Percentiles rank a stretch among this genome's conserved stretches.
These are phyloP conservation scores for Amanita molliuscula DNA, from an alignment of 768 basidiomycete genomes.

Conservation along the genomic window DNA sequence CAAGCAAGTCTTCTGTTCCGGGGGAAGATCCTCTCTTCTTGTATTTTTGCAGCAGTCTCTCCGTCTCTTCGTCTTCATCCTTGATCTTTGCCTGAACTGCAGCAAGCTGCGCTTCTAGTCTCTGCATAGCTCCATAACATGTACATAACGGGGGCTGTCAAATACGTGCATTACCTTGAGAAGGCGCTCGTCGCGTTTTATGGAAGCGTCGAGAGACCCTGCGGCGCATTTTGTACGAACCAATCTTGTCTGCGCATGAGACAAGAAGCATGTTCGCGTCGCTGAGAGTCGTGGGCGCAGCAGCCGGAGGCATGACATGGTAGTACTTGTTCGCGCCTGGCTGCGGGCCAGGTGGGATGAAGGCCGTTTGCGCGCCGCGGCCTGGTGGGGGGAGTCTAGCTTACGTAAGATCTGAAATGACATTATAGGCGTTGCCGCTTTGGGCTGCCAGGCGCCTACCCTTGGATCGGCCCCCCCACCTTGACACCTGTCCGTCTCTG, in stretches of 20 bases:
- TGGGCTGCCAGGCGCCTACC: conserved; percentile 6
- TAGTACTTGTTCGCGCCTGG: not conserved
- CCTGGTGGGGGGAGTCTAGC: not conserved
- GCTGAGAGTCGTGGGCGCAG: not conserved
- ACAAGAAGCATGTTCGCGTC: not conserved
- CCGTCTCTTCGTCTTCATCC: conserved; percentile 16
- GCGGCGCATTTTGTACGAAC: conserved; percentile 14
- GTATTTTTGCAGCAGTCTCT: conserved; percentile 12
- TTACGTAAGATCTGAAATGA: conserved; percentile 8
- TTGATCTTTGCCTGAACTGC: conserved; percentile 15
- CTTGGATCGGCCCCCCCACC: conserved; percentile 5
- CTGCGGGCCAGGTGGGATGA: not conserved
- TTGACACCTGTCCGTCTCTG: conserved; percentile 4
- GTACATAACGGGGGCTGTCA: not conserved
- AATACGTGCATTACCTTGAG: conserved; percentile 12
- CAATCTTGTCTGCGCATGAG: conserved; percentile 9
- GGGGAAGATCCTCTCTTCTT: conserved; percentile 2
- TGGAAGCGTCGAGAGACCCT: conserved; percentile 6
- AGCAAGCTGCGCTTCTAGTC: conserved; percentile 19
- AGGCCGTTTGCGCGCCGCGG: not conserved
- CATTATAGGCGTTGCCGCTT: conserved; percentile 7
- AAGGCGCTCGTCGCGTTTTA: conserved; percentile 17
- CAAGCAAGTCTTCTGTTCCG: conserved; percentile 9
- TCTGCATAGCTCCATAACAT: conserved; percentile 10
- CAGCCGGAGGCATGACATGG: not conserved